Base-by-base conservation (phyloP, 495 filamentous ascomycete genomes). In the Entonaema liquescens region DNA sequence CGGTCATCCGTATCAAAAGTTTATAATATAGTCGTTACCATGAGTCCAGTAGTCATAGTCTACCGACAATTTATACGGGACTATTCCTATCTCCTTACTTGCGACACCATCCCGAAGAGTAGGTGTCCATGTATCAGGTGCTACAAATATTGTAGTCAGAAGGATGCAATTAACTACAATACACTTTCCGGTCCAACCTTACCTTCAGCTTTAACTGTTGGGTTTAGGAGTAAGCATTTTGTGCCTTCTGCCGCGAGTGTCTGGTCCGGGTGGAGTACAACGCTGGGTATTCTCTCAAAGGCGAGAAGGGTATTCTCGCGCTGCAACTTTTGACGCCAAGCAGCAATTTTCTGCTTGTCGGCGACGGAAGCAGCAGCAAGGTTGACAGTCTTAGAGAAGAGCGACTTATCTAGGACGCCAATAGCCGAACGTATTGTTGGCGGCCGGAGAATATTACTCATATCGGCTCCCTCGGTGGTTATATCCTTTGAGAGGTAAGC, bases 1-100 rank as follows among this genome's bases (percentile, higher is more conserved):
- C 17, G 25, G 8, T 42, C 29, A 11, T 76, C 19, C 71, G 42
- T 31, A 9, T 38, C 12, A n/a, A 33, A 25, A 19, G 4, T 49
- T 42, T 35, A 57, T 60, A n/a, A 15, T 62, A 70, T 74, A 64
- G 25, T 62, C 76, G 80, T 66, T 87, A 95, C 93, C 82, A 77
- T 93, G 94, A 38, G 80, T 89, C 94, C 93, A 99, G 78, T 93
- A 90, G 62, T 89, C 83, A 81, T 99, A 99, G 56, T 90, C 87
- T 65, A 99, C 82, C 36, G 83, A 75, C 38, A 99, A 80, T 49
- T 89, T 83, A 76, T 91, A 98, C 6, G 92, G 90, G 12, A 91
- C 82, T 33, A 98, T 74, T 13, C 83, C 82, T 38, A 97, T 76
- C 33, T 90, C 86, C 66, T 90, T 83, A 56, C 83, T 85, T 55